phyloP scores from a whole-genome alignment of 805 yeast species.

The Komagataella mondaviorum region DNA sequence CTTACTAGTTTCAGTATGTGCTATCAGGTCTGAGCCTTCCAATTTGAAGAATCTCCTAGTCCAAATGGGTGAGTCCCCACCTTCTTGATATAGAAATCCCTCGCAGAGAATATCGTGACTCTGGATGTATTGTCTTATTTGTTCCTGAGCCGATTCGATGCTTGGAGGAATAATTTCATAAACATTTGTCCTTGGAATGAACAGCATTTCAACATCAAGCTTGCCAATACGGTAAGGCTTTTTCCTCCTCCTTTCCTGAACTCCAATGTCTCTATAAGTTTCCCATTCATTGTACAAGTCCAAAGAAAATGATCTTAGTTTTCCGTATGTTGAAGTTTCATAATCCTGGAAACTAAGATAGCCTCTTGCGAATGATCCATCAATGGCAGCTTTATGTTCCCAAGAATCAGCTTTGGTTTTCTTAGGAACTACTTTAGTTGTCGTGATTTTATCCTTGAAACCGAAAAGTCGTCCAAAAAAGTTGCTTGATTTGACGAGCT shows the following conservation, averaged over 20 bases:
- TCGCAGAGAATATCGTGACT: slow-evolving; percentile 22
- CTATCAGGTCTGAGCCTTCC: slow-evolving; percentile 58
- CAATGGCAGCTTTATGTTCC: slow-evolving; percentile 56
- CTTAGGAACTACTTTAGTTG: slow-evolving; percentile 38
- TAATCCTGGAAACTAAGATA: slow-evolving; percentile 50
- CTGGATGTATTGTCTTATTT: slow-evolving; percentile 22
- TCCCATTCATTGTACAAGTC: slow-evolving; percentile 82
- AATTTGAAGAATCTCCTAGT: slow-evolving; percentile 64
- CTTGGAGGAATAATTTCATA: slow-evolving; percentile 61
- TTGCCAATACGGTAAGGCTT: slow-evolving; percentile 53
- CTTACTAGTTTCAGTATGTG: slow-evolving; percentile 57
- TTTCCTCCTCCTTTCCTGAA: slow-evolving; percentile 17
- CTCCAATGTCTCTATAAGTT: slow-evolving; percentile 15
- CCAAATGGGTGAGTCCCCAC: slow-evolving; percentile 76
- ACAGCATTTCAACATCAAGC: slow-evolving; percentile 55
- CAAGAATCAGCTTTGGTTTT: slow-evolving; percentile 40
- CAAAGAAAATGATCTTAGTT: slow-evolving; percentile 28
- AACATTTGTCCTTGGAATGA: slow-evolving; percentile 45
- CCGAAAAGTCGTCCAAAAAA: slow-evolving; percentile 18
- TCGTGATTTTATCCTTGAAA: slow-evolving; percentile 27
- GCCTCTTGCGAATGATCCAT: slow-evolving; percentile 82
- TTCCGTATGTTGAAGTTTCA: slow-evolving; percentile 41
- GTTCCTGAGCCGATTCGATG: slow-evolving; percentile 36
- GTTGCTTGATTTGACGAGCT: slow-evolving; percentile 17
- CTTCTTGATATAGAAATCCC: slow-evolving; percentile 78